These are phyloP conservation scores for Pyrrhoderma lamaoense DNA, from an alignment of 1,284 basidiomycete genomes.

Conservation along the genomic window DNA sequence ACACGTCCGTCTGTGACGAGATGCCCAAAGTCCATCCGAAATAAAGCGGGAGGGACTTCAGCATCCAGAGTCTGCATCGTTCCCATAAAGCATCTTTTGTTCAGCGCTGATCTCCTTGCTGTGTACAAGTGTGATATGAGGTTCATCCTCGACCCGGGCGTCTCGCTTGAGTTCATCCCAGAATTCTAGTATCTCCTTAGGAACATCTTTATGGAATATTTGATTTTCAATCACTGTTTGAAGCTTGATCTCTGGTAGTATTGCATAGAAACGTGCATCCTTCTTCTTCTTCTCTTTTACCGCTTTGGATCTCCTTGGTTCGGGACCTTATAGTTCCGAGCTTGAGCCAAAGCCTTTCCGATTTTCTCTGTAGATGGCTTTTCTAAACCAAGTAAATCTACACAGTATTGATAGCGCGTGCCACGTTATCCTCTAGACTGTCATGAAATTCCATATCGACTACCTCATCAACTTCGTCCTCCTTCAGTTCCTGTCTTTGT, in stretches of 20 bases:
- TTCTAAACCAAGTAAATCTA: constrained; percentile 41
- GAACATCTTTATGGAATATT: constrained; percentile 27
- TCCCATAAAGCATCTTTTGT: constrained; percentile 57
- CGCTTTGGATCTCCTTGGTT: constrained; percentile 24
- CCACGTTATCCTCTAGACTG: constrained; percentile 47
- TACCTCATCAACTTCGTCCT: constrained; percentile 53
- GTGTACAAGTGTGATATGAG: constrained; percentile 89
- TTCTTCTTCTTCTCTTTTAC: constrained; percentile 29
- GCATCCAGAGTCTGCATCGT: constrained; percentile 45
- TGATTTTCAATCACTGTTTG: constrained; percentile 35
- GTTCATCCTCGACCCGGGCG: constrained; percentile 49
- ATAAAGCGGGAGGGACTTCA: constrained; percentile 42
- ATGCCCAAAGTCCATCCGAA: constrained; percentile 55
- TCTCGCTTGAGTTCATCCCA: constrained; percentile 43
- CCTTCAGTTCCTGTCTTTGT: constrained; percentile 56
- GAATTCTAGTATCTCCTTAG: constrained; percentile 33
- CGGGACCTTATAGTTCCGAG: constrained; percentile 40
- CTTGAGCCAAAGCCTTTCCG: constrained; percentile 48
- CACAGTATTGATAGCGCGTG: constrained; percentile 56
- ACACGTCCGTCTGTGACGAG: constrained; percentile 75
- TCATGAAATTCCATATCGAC: constrained; percentile 62
- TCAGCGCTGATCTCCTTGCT: constrained; percentile 40
- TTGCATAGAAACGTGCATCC: constrained; percentile 60
- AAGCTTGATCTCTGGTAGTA: constrained; percentile 70
- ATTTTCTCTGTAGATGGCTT: constrained; percentile 52